Conservation (phyloP, 2,329 filamentous ascomycete species). For the Ophiostoma triangulosporum region DNA sequence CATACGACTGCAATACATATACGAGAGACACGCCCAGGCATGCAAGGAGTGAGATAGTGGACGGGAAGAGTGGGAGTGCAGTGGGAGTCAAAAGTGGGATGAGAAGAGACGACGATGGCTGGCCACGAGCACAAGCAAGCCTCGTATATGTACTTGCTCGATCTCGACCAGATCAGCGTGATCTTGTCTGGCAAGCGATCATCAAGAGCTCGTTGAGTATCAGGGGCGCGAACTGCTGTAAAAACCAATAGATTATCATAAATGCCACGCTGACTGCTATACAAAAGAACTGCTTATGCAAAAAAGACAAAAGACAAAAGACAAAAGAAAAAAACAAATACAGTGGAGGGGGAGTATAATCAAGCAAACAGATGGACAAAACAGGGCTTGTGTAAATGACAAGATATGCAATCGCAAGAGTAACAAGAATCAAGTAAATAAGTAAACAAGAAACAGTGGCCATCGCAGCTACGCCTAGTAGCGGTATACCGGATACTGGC, state of each 20-base stretch:
- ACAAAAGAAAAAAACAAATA: not conserved
- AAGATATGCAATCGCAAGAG: not conserved
- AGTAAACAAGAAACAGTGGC: not conserved
- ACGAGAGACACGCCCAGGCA: not conserved
- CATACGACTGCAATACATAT: not conserved
- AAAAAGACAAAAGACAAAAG: not conserved
- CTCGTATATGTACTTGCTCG: not conserved
- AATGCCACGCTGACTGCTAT: not conserved
- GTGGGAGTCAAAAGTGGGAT: too few species aligned
- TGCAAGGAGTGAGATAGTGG: not conserved
- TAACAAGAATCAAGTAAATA: not conserved
- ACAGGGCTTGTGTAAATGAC: not conserved
- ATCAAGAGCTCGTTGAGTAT: too few species aligned
- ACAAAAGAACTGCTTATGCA: not conserved
- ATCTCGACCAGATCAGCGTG: too few species aligned
- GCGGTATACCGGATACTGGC: not conserved
- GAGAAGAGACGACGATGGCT: not conserved
- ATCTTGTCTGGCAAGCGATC: not conserved
- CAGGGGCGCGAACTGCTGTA: too few species aligned
- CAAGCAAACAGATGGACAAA: not conserved
- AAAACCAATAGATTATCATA: too few species aligned
- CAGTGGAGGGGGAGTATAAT: not conserved
- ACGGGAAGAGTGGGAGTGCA: too few species aligned
- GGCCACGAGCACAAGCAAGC: not conserved
- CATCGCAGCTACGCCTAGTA: not conserved